Conservation (phyloP, 192 early-diverging fungal species). For the Entomortierella lignicola region DNA sequence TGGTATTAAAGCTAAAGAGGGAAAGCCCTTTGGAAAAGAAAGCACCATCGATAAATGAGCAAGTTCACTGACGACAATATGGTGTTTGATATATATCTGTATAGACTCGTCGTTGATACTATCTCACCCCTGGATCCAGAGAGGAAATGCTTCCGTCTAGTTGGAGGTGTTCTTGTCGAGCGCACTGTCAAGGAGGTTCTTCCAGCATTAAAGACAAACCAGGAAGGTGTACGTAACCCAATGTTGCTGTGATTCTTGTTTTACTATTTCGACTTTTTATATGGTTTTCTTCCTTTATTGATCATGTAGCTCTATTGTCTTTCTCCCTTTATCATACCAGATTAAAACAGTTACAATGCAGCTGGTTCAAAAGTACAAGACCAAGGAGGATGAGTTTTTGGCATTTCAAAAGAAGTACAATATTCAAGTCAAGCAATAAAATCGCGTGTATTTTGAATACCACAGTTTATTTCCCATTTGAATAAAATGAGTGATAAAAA, state of each 20-base stretch:
- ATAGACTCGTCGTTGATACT: conserved; percentile 93
- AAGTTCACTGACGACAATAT: no score
- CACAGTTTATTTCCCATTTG: neutral
- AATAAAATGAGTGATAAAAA: no score
- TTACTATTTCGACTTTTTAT: neutral
- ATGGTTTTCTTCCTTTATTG: neutral
- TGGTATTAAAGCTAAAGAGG: no score
- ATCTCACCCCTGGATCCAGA: conserved; percentile 80
- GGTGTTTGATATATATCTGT: neutral
- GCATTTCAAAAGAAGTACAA: conserved; percentile 93
- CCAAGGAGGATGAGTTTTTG: conserved; percentile 89
- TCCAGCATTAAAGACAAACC: conserved; percentile 88
- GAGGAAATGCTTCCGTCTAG: conserved; percentile 93
- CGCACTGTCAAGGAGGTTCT: conserved; percentile 92
- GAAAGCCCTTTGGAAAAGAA: no score
- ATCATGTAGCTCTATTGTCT: neutral
- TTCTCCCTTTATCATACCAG: conserved; percentile 53
- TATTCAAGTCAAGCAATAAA: conserved; percentile 70
- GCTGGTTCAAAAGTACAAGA: conserved; percentile 82
- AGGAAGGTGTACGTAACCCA: conserved; percentile 74
- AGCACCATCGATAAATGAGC: no score
- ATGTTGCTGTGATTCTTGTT: no score
- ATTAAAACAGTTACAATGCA: conserved; percentile 83
- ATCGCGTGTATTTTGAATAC: neutral
- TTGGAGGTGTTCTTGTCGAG: conserved; percentile 94